Evolutionary conservation across 192 early-diverging fungal genomes (phyloP).

Genomic region (Lunasporangiospora selenospora): DNA sequence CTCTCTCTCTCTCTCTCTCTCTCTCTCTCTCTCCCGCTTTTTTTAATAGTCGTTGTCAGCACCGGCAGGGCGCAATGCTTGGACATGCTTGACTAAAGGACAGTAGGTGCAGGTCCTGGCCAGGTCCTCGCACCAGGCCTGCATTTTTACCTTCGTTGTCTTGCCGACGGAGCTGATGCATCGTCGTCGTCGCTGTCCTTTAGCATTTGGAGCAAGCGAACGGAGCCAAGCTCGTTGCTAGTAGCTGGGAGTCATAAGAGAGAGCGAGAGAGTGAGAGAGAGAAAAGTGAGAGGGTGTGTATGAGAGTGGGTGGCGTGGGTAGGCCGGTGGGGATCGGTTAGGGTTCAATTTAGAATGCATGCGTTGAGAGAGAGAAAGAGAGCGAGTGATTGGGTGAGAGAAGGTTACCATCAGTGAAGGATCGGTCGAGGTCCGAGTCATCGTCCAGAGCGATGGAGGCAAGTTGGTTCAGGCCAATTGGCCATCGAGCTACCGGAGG

Average conservation of each 20-base stretch:
- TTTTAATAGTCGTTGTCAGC: no score
- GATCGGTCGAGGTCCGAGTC: conserved; percentile 48
- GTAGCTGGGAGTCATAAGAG: conserved; percentile 2
- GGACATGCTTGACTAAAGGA: no score
- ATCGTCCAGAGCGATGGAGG: conserved; percentile 41
- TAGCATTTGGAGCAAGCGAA: conserved; percentile 30
- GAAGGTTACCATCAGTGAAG: conserved; percentile 21
- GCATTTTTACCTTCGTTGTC: conserved; percentile 28
- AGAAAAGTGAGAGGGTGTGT: no score
- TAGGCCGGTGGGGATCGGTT: neutral
- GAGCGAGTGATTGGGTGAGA: neutral
- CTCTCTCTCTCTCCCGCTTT: no score
- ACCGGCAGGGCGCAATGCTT: no score
- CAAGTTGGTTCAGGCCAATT: conserved; percentile 45
- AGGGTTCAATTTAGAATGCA: no score
- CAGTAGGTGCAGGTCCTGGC: no score
- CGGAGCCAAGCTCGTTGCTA: conserved; percentile 34
- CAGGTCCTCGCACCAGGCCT: no score
- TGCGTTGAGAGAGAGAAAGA: no score
- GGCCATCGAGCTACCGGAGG: no score
- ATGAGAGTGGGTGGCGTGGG: no score
- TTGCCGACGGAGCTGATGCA: neutral
- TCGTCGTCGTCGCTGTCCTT: conserved; percentile 47
- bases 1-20: no score
- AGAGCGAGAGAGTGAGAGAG: neutral